phyloP scores from a whole-genome alignment of 495 filamentous ascomycete genomes.

The Lichina pygmaea region DNA sequence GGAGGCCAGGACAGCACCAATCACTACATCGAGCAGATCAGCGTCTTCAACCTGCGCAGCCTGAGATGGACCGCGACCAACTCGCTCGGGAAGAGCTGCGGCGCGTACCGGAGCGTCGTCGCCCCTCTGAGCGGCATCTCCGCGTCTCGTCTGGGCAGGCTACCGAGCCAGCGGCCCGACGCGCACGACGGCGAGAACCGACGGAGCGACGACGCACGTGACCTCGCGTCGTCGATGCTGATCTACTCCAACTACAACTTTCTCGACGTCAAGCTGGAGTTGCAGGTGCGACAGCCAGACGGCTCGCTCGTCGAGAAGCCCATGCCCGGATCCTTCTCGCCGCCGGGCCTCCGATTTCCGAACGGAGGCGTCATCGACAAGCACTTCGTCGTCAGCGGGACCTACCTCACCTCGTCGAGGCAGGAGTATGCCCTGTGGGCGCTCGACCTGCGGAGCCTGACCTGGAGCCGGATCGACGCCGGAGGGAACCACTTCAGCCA shows the following conservation, averaged over 20 bases:
- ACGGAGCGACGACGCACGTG: constrained; percentile 8
- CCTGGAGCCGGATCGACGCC: constrained; percentile 86
- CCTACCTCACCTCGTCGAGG: constrained; percentile 88
- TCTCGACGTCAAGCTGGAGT: constrained; percentile 78
- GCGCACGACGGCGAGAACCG: constrained; percentile 3
- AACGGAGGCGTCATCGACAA: constrained; percentile 85
- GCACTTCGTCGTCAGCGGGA: constrained; percentile 90
- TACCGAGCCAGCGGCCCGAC: constrained; percentile 13
- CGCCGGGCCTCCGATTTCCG: constrained; percentile 78
- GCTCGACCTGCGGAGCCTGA: constrained; percentile 60
- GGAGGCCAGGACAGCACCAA: constrained; percentile 94
- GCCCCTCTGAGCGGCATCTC: constrained; percentile 47
- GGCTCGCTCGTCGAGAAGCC: constrained; percentile 64
- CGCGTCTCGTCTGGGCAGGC: constrained; percentile 44
- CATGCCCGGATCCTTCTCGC: constrained; percentile 67
- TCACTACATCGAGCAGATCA: constrained; percentile 95
- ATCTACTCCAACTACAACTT: constrained; percentile 99
- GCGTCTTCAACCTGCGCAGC: constrained; percentile 91
- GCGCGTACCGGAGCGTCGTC: constrained; percentile 87
- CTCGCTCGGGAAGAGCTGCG: constrained; percentile 64
- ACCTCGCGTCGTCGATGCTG: constrained; percentile 49
- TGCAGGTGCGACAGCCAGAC: constrained; percentile 67
- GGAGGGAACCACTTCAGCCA: constrained; percentile 83
- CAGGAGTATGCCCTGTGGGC: constrained; percentile 98
- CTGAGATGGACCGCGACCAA: constrained; percentile 83